Base-by-base conservation (phyloP, 345 rosid genomes). In the Eucalyptus fibrosa region DNA sequence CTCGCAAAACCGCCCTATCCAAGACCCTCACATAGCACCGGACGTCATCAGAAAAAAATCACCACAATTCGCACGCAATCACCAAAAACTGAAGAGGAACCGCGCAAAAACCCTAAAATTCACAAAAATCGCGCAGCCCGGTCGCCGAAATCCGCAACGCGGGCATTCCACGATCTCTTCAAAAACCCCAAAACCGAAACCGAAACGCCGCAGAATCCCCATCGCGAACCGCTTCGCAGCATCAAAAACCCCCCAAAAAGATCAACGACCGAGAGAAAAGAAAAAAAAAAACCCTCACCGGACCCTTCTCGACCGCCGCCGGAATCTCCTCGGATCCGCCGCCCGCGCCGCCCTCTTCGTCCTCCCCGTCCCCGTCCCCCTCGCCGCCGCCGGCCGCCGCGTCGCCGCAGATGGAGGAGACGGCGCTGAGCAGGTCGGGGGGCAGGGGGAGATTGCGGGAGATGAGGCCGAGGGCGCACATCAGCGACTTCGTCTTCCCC, bases 391-490 rank as follows among this genome's bases (percentile, higher is more conserved):
- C 88, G 50, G 89, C 91, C 26, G 40, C 88, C 65, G 85, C 92
- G 83, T 49, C 96, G 88, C 87, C 90, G 91, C 95, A 96, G 90
- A 98, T 95, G 7, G 97, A 94, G 80, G 97, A 96, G 87, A 97
- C 98, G 89, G 94, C 72, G 90, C 92, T 89, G 91, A 93, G 91
- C 44, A 98, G 93, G 62, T 96, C 94, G 86, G 95, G 94, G 92
- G 99, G 99, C 59, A 98, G 90, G 72, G 99, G 99, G 90, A 98
- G 97, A 94, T 96, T 93, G 28, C 99, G 96, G 72, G 99, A 97
- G 92, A 98, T 95, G 91, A 94, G 93, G 89, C 94, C 96, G 89
- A 98, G 96, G 87, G 99, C 98, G 87, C 91, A 95, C 90, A 98
- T 95, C 92, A 98, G 92, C 83, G 98, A 94, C 92, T 96, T 96